Evolutionary conservation across 176 grass and related monocot genomes (phyloP), one percentile per base, ranked within the genome.

Genomic region (Triticum urartu): DNA sequence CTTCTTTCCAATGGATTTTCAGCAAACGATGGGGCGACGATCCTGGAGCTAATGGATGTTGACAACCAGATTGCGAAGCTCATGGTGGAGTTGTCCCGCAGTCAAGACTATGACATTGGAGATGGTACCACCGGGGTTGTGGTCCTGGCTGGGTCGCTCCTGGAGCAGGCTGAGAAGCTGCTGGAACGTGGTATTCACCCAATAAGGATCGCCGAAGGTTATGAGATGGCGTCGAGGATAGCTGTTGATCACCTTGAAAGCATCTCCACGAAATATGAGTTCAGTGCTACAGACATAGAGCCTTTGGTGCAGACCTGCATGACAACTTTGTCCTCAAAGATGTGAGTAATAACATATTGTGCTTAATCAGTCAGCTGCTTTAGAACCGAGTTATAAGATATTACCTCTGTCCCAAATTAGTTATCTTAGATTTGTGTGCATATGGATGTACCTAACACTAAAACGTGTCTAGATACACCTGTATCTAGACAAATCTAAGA

Each of bases 261-360:
- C 43, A 91, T 93, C 30, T 91, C 91, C 58, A 77, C 87, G 2
- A 91, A 91, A 75, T 95, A 80, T 77, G 93, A 91, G 81, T 95
- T 93, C 52, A 83, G 58, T 76, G 72, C 48, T 52, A 79, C 85
- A 33, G 39, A 93, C 75, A 93, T 93, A 7, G 94, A 95, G 50
- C 84, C 91, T 72, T 83, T 95, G 86, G 91, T 93, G 62, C 91
- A 89, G 60, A 88, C 89, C 28, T 95, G 94, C 88, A 99, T 96
- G 97, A 99, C 97, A 78, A 96, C 97, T 58, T 85, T 99, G 58
- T 96, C 94, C 9, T 99, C 92, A 20, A 96, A 99, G 74, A 99
- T 99, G 97, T 99, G 86, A 89, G 97, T 92, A 38, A 24, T 30
- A 52, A 76, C 8, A 75, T 34, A 4, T 48, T 11, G 14, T 64